Base-by-base conservation (phyloP, 306 rosid species). In the Gillenia trifoliata region DNA sequence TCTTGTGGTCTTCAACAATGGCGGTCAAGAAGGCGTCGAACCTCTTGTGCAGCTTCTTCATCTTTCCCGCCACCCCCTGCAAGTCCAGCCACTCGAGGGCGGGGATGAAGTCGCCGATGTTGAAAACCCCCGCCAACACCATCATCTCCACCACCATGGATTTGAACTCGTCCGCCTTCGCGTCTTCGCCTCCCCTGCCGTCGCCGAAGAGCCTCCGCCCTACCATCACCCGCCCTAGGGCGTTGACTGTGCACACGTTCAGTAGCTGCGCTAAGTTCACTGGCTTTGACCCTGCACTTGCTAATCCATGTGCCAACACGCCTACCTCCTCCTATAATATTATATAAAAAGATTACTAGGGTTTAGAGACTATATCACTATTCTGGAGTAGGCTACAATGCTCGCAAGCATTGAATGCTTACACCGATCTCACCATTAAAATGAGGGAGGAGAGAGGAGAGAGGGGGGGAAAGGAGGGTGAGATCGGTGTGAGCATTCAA, bases 91-190 rank as follows among this genome's bases (percentile, higher is more conserved):
- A 84, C 26, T 88, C 98, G 1, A 91, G 81, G 0, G 81, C 59
- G 2, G 98, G 97, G 41, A 91, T 66, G 40, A 89, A 93, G 71
- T 93, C 97, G 0, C 97, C 90, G 0, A 91, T 73, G 80, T 91
- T 86, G 75, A 89, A 81, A 74, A 80, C 87, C 17, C 98, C 97
- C 0, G 88, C 81, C 40, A 93, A 62, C 3, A 73, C 85, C 98
- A 93, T 88, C 52, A 85, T 66, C 49, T 91, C 93, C 73, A 85
- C 79, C 49, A 89, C 93, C 92, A 91, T 91, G 1, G 82, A 78
- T 66, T 89, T 89, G 74, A 91, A 93, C 70, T 81, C 93, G 26
- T 89, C 88, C 0, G 96, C 92, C 45, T 77, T 81, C 0, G 82
- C 75, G 45, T 89, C 97, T 2, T 72, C 79, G 11, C 60, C 66